phyloP scores from a whole-genome alignment of 2,329 filamentous ascomycete species.

The Zasmidium citrigriseum region DNA sequence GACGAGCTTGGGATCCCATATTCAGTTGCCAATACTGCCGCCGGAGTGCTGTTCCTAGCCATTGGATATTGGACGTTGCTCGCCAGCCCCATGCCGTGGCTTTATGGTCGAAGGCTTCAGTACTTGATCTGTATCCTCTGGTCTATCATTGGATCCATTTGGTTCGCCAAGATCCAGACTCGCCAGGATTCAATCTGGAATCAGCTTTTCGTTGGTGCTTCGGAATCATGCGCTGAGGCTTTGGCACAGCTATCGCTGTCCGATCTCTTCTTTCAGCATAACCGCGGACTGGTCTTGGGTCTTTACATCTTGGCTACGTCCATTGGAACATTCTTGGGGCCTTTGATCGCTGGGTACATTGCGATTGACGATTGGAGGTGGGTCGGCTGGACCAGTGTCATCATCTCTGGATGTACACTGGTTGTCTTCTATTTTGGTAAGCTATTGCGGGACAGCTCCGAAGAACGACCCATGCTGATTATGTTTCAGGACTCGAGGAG shows the following conservation, averaged over 20 bases:
- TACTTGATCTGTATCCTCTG: slow-evolving; percentile 56
- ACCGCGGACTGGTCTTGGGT: slow-evolving; percentile 56
- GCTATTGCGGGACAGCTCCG: too few species aligned
- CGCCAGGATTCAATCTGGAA: slow-evolving; percentile 54
- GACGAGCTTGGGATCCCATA: slow-evolving; percentile 55
- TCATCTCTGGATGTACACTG: slow-evolving; percentile 51
- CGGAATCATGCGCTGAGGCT: slow-evolving; percentile 58
- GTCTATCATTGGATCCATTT: slow-evolving; percentile 54
- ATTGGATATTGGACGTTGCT: slow-evolving; percentile 60
- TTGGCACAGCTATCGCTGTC: slow-evolving; percentile 59
- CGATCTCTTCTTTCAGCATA: slow-evolving; percentile 61
- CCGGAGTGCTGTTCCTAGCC: slow-evolving; percentile 57
- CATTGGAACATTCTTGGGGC: slow-evolving; percentile 58
- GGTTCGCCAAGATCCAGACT: slow-evolving; percentile 52
- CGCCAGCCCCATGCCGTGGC: slow-evolving; percentile 54
- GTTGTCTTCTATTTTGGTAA: slow-evolving; percentile 51
- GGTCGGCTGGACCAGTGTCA: slow-evolving; percentile 55
- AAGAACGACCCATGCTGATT: too few species aligned
- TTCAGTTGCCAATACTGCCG: slow-evolving; percentile 57
- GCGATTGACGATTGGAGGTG: slow-evolving; percentile 54
- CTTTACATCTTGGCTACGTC: slow-evolving; percentile 59
- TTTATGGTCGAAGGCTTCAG: slow-evolving; percentile 58
- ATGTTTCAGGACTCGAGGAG: slow-evolving; percentile 46
- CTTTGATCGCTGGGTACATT: slow-evolving; percentile 55
- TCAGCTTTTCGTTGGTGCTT: slow-evolving; percentile 60